phyloP scores from a whole-genome alignment of 2,329 filamentous ascomycete genomes.

The Aphanoascus verrucosus region DNA sequence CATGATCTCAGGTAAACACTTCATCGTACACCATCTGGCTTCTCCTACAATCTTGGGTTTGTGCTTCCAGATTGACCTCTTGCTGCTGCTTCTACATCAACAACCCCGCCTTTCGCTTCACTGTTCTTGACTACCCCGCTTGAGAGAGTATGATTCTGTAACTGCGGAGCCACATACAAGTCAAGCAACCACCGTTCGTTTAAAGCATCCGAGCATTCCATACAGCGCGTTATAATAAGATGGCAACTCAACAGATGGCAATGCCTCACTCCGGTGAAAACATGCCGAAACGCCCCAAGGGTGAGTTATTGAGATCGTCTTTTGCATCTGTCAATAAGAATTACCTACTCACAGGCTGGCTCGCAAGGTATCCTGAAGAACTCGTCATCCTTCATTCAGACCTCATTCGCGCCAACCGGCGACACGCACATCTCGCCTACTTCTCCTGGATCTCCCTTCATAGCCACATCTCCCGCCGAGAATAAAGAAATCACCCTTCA shows the following conservation, averaged over 20 bases:
- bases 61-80: too few relatives aligned
- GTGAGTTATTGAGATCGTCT: constrained; percentile 20
- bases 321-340: neutral
- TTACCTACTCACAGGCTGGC: neutral
- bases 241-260: constrained; percentile 7
- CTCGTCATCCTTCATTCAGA: constrained; percentile 49
- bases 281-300: constrained; percentile 32
- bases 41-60: too few relatives aligned
- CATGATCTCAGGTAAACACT: too few relatives aligned
- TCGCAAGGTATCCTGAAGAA: constrained; percentile 83
- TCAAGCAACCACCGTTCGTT: neutral
- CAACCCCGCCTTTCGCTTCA: too few relatives aligned
- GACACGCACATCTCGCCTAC: constrained; percentile 24
- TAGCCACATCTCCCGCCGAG: constrained; percentile 39
- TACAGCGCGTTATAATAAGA: neutral
- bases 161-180: too few relatives aligned
- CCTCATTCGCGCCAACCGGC: constrained; percentile 39
- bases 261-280: constrained; percentile 23
- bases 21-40: too few relatives aligned
- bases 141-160: too few relatives aligned
- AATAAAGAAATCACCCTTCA: constrained; percentile 83
- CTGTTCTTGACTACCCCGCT: too few relatives aligned
- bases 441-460: constrained; percentile 23
- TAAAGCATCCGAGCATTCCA: too few relatives aligned
- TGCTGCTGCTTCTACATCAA: too few relatives aligned